A percentile compares a stretch with the other conserved stretches of the same genome.
phyloP scores from a whole-genome alignment of 257 asterid genomes.

The Solanum phureja region DNA sequence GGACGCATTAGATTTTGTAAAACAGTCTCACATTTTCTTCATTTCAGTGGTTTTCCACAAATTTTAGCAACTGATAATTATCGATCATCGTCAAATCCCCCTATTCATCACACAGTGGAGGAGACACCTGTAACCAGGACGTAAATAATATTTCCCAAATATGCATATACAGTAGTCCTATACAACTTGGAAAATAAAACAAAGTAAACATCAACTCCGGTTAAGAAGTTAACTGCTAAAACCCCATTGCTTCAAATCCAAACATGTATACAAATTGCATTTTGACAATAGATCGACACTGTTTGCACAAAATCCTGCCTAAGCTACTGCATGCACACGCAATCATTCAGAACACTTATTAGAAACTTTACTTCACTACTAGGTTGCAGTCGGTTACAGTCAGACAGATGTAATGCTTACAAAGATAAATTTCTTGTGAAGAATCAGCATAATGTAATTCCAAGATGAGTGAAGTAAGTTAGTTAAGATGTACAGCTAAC shows the following conservation, averaged over 20 bases:
- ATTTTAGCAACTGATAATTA: background rate
- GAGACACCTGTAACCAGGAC: background rate
- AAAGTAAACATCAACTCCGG: background rate
- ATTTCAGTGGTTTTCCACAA: background rate
- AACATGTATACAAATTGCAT: background rate
- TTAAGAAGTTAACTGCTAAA: background rate
- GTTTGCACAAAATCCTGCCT: background rate
- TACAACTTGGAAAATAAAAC: background rate
- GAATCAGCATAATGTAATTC: background rate
- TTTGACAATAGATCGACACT: background rate
- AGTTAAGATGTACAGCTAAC: background rate
- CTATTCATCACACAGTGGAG: background rate
- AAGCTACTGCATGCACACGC: background rate
- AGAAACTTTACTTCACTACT: background rate
- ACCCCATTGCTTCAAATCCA: background rate
- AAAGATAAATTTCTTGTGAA: background rate
- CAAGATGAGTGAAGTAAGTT: background rate
- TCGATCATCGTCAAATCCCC: background rate
- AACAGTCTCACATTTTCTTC: background rate
- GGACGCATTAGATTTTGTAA: background rate
- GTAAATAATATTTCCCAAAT: background rate
- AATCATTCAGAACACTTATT: background rate
- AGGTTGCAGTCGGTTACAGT: background rate
- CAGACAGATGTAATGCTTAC: background rate
- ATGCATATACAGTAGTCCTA: background rate